Conservation (phyloP, 2,329 filamentous ascomycete genomes). For the Dothistroma septosporum region DNA sequence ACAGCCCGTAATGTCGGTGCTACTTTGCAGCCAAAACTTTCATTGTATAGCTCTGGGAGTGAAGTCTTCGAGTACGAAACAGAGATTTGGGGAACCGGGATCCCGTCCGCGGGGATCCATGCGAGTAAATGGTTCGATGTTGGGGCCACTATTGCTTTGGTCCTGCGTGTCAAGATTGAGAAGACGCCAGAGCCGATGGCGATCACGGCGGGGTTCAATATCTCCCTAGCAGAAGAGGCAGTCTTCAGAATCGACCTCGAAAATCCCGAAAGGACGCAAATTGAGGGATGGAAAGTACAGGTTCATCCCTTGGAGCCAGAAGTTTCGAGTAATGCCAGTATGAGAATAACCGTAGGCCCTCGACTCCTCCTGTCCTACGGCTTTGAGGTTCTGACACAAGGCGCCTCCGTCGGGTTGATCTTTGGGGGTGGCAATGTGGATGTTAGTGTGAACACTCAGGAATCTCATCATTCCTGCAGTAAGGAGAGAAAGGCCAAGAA, state of each 20-base stretch:
- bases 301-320: background rate
- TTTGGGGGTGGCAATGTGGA: background rate
- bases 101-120: background rate
- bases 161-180: background rate
- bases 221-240: background rate
- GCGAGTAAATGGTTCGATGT: background rate
- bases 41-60: background rate
- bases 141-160: background rate
- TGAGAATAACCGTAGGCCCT: background rate
- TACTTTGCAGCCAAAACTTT: background rate
- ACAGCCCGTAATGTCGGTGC: background rate
- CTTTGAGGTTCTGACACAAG: background rate
- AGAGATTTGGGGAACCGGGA: background rate
- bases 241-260: constrained; percentile 1
- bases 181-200: background rate
- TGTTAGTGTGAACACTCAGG: background rate
- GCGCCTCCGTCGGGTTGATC: background rate
- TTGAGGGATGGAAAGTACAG: background rate
- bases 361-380: background rate
- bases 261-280: background rate
- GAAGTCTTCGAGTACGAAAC: background rate
- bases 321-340: background rate
- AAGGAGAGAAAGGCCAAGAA: background rate
- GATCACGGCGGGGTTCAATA: background rate
- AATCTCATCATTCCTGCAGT: background rate